Conservation (phyloP, 2,329 filamentous ascomycete genomes). For the Venturiaceae sp. region DNA sequence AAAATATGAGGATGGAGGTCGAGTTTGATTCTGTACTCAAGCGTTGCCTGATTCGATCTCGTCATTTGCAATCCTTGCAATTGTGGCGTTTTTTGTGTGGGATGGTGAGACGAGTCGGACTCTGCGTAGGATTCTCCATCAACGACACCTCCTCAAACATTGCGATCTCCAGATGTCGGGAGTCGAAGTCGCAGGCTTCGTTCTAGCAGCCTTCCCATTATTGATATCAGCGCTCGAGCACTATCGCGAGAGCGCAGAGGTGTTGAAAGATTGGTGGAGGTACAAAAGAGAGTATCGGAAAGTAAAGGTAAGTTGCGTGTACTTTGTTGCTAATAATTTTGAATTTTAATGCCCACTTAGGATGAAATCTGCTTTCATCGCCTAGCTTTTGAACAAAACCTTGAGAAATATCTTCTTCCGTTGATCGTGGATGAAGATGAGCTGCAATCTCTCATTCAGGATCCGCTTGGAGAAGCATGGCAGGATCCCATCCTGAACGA, state of each 20-base stretch:
- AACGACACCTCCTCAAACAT: not conserved
- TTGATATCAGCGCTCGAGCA: conserved; percentile 18
- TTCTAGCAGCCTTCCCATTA: conserved; percentile 21
- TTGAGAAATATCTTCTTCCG: conserved; percentile 18
- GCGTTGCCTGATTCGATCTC: too few species aligned
- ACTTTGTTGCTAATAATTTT: too few species aligned
- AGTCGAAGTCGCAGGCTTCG: conserved; percentile 21
- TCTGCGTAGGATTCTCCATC: not conserved
- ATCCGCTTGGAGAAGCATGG: conserved; percentile 16
- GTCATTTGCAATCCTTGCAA: not conserved
- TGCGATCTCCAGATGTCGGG: conserved; percentile 14
- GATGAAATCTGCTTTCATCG: conserved; percentile 16
- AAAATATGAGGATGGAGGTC: too few species aligned
- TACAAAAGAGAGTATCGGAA: conserved; percentile 17
- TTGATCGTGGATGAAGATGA: conserved; percentile 17
- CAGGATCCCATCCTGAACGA: conserved; percentile 13
- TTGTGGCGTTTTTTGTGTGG: not conserved
- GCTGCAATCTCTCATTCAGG: conserved; percentile 13
- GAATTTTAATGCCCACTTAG: too few species aligned
- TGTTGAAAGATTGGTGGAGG: conserved; percentile 15
- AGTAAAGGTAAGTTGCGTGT: conserved; percentile 12
- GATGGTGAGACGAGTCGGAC: not conserved
- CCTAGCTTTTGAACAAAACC: conserved; percentile 14
- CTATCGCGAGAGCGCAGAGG: conserved; percentile 16
- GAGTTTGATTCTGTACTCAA: too few species aligned